phyloP scores from a whole-genome alignment of 2,329 filamentous ascomycete genomes.

The Penicillium brasilianum region DNA sequence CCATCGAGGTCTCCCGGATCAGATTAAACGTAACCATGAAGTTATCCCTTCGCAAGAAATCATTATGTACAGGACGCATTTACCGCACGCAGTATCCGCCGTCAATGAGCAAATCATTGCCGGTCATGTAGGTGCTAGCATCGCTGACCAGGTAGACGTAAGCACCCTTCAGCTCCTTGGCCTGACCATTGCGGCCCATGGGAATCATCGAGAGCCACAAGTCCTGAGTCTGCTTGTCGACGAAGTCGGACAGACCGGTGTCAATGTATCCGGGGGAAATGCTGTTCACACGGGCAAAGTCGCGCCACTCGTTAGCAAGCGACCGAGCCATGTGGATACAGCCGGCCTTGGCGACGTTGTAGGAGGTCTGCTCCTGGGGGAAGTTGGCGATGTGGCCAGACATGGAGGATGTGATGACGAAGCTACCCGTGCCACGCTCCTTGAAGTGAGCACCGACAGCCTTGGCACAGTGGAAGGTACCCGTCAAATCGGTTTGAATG shows the following conservation, averaged over 20 bases:
- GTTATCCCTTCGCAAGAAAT: not conserved
- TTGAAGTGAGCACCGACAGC: conserved; percentile 82
- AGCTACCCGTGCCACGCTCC: conserved; percentile 65
- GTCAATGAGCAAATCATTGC: conserved; percentile 54
- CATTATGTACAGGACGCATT: conserved; percentile 21
- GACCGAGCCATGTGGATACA: conserved; percentile 68
- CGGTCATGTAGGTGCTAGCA: conserved; percentile 57
- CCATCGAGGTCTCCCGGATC: not conserved
- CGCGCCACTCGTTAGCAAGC: conserved; percentile 71
- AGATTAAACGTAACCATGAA: not conserved
- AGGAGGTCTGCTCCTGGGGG: conserved; percentile 69
- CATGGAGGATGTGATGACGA: conserved; percentile 71
- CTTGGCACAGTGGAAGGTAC: conserved; percentile 82
- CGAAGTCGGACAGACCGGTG: conserved; percentile 70
- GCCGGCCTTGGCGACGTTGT: conserved; percentile 70
- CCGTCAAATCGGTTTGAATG: conserved; percentile 85
- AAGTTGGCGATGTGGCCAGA: conserved; percentile 60
- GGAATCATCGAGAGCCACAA: conserved; percentile 66
- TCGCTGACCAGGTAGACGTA: conserved; percentile 57
- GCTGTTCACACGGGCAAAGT: conserved; percentile 71
- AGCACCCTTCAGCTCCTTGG: conserved; percentile 68
- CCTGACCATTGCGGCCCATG: conserved; percentile 65
- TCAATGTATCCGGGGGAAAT: conserved; percentile 73
- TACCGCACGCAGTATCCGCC: conserved; percentile 56
- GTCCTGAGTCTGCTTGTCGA: conserved; percentile 61